A percentile compares a stretch with the other conserved stretches of the same genome.
Conservation (phyloP, 2,329 filamentous ascomycete genomes). For the Cercospora janseana region DNA sequence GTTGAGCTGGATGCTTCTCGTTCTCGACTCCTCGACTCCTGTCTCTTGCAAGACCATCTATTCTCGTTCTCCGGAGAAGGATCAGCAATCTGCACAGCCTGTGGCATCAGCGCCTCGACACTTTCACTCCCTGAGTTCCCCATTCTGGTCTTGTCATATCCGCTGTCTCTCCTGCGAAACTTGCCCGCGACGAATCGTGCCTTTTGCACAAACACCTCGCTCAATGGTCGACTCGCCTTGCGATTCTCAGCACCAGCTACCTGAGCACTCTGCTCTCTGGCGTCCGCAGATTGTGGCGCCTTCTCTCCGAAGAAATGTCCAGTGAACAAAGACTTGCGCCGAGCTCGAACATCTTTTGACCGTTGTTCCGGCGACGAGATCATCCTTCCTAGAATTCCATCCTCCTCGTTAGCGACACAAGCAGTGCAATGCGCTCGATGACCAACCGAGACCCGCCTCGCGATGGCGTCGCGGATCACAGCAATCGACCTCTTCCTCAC, state of each 20-base stretch:
- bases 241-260: not conserved
- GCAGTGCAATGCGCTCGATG: not conserved
- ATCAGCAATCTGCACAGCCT: too few relatives aligned
- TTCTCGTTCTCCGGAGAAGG: too few relatives aligned
- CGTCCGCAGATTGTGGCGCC: not conserved
- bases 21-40: too few relatives aligned
- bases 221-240: slow-evolving; percentile 9
- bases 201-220: not conserved
- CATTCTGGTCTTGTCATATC: not conserved
- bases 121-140: not conserved
- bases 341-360: not conserved
- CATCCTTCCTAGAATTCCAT: not conserved
- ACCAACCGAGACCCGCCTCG: not conserved
- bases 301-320: not conserved
- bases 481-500: slow-evolving; percentile 1
- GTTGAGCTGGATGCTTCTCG: too few relatives aligned
- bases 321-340: not conserved
- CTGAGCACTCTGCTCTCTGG: not conserved
- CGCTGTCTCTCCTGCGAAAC: not conserved
- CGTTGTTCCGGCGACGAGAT: not conserved
- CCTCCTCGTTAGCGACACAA: not conserved
- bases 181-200: not conserved
- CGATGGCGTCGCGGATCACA: not conserved
- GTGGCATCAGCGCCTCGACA: not conserved
- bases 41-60: too few relatives aligned